Evolutionary conservation across 768 basidiomycete species (phyloP).

Genomic region (Xerocomus spinulosus): DNA sequence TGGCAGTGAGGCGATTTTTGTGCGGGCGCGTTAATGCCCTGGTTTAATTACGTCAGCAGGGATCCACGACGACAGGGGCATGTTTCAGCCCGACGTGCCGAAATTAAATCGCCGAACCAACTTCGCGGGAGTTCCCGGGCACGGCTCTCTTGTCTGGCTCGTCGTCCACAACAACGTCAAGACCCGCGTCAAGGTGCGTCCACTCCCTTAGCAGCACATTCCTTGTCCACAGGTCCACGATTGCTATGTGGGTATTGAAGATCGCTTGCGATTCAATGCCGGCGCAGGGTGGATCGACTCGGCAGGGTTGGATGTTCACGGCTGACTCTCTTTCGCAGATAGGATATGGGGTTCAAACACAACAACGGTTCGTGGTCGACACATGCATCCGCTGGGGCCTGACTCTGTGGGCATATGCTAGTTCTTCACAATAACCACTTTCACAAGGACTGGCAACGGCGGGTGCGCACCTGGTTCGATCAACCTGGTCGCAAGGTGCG

Average conservation of each 20-base stretch:
- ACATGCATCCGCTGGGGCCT: slow-evolving; percentile 24
- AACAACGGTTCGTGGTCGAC: slow-evolving; percentile 28
- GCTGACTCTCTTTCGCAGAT: slow-evolving; percentile 17
- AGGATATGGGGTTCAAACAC: slow-evolving; percentile 35
- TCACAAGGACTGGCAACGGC: slow-evolving; percentile 99
- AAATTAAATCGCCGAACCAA: slow-evolving; percentile 30
- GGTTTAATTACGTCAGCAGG: slow-evolving; percentile 19
- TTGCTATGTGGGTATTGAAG: not conserved
- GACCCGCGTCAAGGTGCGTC: slow-evolving; percentile 32
- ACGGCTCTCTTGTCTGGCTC: slow-evolving; percentile 2
- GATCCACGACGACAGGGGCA: not conserved
- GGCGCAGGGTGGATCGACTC: slow-evolving; percentile 21
- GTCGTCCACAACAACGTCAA: slow-evolving; percentile 27
- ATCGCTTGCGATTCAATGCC: not conserved
- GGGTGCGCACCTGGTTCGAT: slow-evolving; percentile 97
- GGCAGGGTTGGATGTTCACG: slow-evolving; percentile 16
- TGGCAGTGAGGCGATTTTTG: not conserved
- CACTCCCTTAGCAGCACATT: not conserved
- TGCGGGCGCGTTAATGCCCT: not conserved
- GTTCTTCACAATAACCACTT: slow-evolving; percentile 93
- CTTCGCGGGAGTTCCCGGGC: slow-evolving; percentile 24
- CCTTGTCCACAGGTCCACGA: not conserved
- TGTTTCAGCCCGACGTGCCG: not conserved
- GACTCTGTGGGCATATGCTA: slow-evolving; percentile 25
- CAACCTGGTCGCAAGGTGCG: slow-evolving; percentile 98